Evolutionary conservation across 306 rosid genomes (phyloP).

Genomic region (Acmispon strigosus): DNA sequence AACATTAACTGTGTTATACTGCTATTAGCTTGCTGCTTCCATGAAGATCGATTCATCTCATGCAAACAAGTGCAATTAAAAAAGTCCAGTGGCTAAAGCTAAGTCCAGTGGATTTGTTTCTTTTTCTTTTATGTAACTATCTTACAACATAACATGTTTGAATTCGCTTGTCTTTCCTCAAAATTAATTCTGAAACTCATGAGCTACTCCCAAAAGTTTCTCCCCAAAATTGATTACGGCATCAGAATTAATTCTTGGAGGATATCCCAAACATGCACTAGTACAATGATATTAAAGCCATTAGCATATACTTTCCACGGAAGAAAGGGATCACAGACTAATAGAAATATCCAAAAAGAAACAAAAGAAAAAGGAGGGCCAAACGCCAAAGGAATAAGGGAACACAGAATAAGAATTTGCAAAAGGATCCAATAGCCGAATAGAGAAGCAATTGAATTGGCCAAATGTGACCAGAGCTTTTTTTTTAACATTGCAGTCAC

Average conservation of each 20-base stretch:
- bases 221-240: too few relatives aligned
- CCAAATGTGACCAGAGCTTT: background rate
- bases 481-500: background rate
- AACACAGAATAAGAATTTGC: background rate
- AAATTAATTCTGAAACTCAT: too few relatives aligned
- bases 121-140: too few relatives aligned
- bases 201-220: too few relatives aligned
- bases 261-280: background rate
- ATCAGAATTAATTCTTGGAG: too few relatives aligned
- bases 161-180: too few relatives aligned
- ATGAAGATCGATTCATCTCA: background rate
- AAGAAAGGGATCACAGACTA: constrained; percentile 4
- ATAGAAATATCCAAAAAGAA: constrained; percentile 18
- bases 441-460: constrained; percentile 9
- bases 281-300: background rate
- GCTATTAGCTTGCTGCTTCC: background rate
- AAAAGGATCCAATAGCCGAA: background rate
- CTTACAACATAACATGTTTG: too few relatives aligned
- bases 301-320: background rate
- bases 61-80: background rate
- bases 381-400: background rate
- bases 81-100: background rate
- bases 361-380: background rate
- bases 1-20: background rate
- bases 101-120: too few relatives aligned